phyloP scores from a whole-genome alignment of 768 basidiomycete genomes.

The Leccinum broughii region DNA sequence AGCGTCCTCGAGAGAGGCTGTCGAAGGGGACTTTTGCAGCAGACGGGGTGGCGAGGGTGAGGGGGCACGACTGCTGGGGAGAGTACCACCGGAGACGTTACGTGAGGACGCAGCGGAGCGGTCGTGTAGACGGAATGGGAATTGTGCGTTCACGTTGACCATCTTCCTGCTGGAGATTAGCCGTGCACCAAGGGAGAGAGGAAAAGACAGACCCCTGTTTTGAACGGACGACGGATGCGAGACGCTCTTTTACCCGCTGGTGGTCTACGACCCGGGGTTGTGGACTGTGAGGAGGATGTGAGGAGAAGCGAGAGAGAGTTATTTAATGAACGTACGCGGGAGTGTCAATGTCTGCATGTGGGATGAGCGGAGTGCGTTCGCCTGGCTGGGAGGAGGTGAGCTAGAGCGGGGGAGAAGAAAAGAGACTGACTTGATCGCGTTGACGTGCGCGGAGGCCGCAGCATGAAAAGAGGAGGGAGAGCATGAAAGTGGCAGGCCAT shows the following conservation, averaged over 20 bases:
- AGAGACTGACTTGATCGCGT: conserved; percentile 20
- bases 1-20: conserved; percentile 24
- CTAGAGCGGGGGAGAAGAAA: neutral
- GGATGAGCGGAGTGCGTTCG: conserved; percentile 33
- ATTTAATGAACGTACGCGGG: conserved; percentile 27
- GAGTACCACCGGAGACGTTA: conserved; percentile 36
- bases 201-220: conserved; percentile 54
- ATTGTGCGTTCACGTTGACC: conserved; percentile 63
- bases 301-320: neutral
- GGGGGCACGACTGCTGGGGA: conserved; percentile 17
- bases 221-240: conserved; percentile 56
- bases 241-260: conserved; percentile 49
- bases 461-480: conserved; percentile 30
- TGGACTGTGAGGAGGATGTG: conserved; percentile 19
- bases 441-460: conserved; percentile 27
- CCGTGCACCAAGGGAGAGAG: neutral
- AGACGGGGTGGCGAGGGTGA: conserved; percentile 25
- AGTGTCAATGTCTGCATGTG: conserved; percentile 21
- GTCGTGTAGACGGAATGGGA: conserved; percentile 60
- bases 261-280: conserved; percentile 45
- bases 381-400: conserved; percentile 13
- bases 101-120: conserved; percentile 32
- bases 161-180: conserved; percentile 50
- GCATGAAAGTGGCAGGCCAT: conserved; percentile 25
- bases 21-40: conserved; percentile 24